phyloP scores from a whole-genome alignment of 768 basidiomycete species.

The Russula foetens region DNA sequence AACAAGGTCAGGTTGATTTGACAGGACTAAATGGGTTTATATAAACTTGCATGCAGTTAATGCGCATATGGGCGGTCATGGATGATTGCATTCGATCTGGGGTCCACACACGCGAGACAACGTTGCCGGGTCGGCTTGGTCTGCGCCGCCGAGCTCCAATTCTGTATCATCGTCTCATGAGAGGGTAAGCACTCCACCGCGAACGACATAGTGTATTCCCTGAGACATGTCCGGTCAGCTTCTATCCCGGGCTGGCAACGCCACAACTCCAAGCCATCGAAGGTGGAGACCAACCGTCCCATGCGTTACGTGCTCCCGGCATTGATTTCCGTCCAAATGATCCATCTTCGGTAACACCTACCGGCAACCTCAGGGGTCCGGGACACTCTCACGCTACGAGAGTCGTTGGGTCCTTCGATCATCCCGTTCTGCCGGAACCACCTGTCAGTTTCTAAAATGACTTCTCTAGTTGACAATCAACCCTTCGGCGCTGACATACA shows the following conservation, averaged over 20 bases:
- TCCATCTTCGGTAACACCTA: conserved; percentile 4
- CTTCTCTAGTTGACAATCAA: not conserved
- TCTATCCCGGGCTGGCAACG: conserved; percentile 42
- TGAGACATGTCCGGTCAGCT: conserved; percentile 26
- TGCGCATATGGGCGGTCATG: conserved; percentile 88
- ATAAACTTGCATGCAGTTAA: conserved; percentile 32
- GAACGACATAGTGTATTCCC: not conserved
- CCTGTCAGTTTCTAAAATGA: conserved; percentile 44
- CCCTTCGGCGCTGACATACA: not conserved
- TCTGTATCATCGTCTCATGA: conserved; percentile 85
- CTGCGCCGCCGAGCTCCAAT: conserved; percentile 80
- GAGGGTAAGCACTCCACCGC: conserved; percentile 45
- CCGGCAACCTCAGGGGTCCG: not conserved
- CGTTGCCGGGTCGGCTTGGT: conserved; percentile 79
- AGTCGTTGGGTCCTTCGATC: conserved; percentile 73
- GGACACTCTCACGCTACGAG: conserved; percentile 27
- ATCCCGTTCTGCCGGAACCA: conserved; percentile 72
- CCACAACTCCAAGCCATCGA: conserved; percentile 33
- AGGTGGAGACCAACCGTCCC: conserved; percentile 23
- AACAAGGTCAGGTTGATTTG: conserved; percentile 43
- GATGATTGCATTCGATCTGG: conserved; percentile 84
- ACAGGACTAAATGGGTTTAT: not conserved
- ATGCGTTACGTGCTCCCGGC: conserved; percentile 18
- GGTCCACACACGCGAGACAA: conserved; percentile 68
- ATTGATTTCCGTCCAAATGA: conserved; percentile 19